A percentile compares a stretch with the other conserved stretches of the same genome.
Conservation (phyloP, 768 basidiomycete genomes). For the Podaxis sp. region DNA sequence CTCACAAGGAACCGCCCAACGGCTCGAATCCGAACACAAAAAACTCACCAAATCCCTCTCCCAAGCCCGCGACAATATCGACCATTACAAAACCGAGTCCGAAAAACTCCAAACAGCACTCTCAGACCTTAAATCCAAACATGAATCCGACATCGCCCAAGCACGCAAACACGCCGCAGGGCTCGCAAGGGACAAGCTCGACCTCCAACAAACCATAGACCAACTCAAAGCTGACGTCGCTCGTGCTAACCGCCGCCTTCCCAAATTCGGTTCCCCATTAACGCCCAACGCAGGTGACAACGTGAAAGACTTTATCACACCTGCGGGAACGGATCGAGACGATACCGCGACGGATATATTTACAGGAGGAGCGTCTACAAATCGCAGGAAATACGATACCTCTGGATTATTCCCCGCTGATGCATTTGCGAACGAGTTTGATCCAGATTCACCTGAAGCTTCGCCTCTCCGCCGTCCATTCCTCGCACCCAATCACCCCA, state of each 20-base stretch:
- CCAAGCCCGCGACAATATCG: conserved; percentile 66
- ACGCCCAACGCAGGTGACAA: conserved; percentile 51
- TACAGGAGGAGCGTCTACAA: conserved; percentile 59
- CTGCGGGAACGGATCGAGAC: conserved; percentile 45
- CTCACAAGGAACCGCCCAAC: conserved; percentile 57
- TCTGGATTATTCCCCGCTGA: conserved; percentile 35
- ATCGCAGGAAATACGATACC: conserved; percentile 48
- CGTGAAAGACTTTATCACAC: conserved; percentile 47
- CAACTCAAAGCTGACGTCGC: conserved; percentile 67
- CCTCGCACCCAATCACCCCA: conserved; percentile 69
- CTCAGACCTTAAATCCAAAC: conserved; percentile 80
- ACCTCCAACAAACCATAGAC: conserved; percentile 81
- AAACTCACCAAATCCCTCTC: conserved; percentile 74
- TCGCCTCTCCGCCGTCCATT: conserved; percentile 50
- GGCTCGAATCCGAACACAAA: conserved; percentile 80
- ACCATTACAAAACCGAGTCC: conserved; percentile 82
- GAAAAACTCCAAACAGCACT: conserved; percentile 62
- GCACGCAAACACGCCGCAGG: conserved; percentile 85
- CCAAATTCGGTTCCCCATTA: conserved; percentile 66
- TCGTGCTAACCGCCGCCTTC: conserved; percentile 56
- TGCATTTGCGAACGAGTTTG: conserved; percentile 37
- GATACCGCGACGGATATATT: conserved; percentile 63
- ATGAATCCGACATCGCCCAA: conserved; percentile 93
- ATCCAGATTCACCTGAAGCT: conserved; percentile 57
- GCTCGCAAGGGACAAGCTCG: conserved; percentile 87